A percentile compares a stretch with the other conserved stretches of the same genome.
Evolutionary conservation across 441 rosid species (phyloP).

Genomic region (Isatis lusitanica): DNA sequence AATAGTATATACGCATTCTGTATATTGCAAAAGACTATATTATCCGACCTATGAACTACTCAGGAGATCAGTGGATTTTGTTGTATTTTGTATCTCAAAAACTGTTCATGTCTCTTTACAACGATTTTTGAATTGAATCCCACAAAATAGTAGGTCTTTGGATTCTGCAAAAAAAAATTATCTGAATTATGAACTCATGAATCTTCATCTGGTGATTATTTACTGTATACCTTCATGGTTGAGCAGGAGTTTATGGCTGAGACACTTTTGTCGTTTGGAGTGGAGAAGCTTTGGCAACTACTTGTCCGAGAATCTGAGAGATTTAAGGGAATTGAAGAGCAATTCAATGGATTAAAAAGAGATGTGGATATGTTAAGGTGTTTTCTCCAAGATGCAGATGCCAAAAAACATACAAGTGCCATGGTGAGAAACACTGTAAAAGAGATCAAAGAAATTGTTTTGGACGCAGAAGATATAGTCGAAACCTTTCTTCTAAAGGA

Average conservation of each 20-base stretch:
- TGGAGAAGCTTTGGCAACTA: constrained; percentile 29
- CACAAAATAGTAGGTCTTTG: not conserved
- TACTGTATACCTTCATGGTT: not conserved
- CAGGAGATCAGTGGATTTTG: no score
- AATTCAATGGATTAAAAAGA: constrained; percentile 8
- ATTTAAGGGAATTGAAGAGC: constrained; percentile 18
- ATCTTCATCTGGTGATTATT: not conserved
- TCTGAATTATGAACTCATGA: not conserved
- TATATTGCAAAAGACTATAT: no score
- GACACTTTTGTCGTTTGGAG: constrained; percentile 14
- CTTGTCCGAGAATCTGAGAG: constrained; percentile 23
- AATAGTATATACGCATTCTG: no score
- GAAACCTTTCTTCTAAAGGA: no score
- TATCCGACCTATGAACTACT: no score
- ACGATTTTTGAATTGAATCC: not conserved
- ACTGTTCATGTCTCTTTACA: not conserved
- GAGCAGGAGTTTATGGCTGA: constrained; percentile 31
- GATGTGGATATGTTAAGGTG: constrained; percentile 21
- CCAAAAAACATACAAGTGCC: constrained; percentile 23
- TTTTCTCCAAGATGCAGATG: constrained; percentile 35
- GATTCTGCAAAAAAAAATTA: not conserved
- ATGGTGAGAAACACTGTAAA: constrained; percentile 1
- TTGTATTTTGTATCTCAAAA: no score
- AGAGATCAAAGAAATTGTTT: no score
- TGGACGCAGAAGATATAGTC: no score